Base-by-base conservation (phyloP, 2,329 filamentous ascomycete genomes). In the Paracamarosporium sp. region DNA sequence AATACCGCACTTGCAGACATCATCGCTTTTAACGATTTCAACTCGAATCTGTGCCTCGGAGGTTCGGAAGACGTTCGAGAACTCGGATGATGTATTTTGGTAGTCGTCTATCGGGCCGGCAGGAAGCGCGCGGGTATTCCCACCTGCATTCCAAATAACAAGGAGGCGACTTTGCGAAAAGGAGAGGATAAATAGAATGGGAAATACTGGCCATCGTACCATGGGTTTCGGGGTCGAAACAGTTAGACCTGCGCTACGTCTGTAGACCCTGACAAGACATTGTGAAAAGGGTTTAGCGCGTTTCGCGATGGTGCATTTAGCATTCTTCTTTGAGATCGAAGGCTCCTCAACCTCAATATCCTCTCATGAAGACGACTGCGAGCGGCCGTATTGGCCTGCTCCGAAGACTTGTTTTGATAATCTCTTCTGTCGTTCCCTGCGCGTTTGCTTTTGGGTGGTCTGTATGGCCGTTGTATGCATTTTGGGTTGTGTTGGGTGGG, bases 211-310 rank as follows among this genome's bases (percentile, higher is more conserved):
- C n/a, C 36, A 40, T 38, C 24, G 46, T 50, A 12, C 46, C 46
- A 28, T 50, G 22, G 33, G 38, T 43, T 30, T n/a, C 31, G 8
- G 30, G 3, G 7, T 13, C 33, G 24, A 50, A 50, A 44, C 50
- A n/a, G 4, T 43, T 45, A 22, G 50, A 22, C 12, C 33, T 27
- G 38, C 48, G 33, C 48, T 30, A 51, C 43, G 25, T 30, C 47
- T 50, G 33, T 33, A 35, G 45, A 48, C 47, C 24, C 33, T 46
- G 41, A 53, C 59, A 65, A 51, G 30, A 50, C 47, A 25, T 11
- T 5, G 31, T 38, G 33, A 47, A 65, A 65, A 36, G 2, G 63
- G 68, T 54, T 50, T 70, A 70, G 68, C 61, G 62, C 40, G 41
- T 53, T 55, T 62, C 53, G 15, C 55, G 46, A 43, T 4, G 17